phyloP scores from a whole-genome alignment of 495 filamentous ascomycete species.

The Geopyxis carbonaria region DNA sequence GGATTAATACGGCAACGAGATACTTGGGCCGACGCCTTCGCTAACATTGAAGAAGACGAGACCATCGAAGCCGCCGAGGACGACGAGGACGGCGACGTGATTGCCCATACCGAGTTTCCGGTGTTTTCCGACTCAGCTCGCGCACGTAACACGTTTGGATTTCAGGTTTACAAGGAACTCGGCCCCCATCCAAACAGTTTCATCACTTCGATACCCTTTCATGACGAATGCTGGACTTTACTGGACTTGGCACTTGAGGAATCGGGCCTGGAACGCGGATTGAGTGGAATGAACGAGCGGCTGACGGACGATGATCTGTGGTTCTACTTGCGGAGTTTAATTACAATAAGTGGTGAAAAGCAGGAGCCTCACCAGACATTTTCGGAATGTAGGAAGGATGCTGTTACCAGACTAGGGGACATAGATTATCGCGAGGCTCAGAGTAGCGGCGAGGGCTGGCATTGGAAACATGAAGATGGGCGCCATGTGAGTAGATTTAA shows the following conservation, averaged over 20 bases:
- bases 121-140: slow-evolving; percentile 19
- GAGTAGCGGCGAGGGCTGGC: slow-evolving; percentile 23
- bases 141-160: slow-evolving; percentile 15
- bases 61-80: no score
- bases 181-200: slow-evolving; percentile 16
- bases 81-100: background rate
- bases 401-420: slow-evolving; percentile 22
- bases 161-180: slow-evolving; percentile 26
- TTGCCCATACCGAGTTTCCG: slow-evolving; percentile 12
- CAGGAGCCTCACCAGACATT: slow-evolving; percentile 8
- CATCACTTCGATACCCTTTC: slow-evolving; percentile 26
- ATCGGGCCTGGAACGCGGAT: slow-evolving; percentile 18
- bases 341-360: slow-evolving; percentile 14
- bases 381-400: slow-evolving; percentile 10
- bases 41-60: slow-evolving; percentile 23
- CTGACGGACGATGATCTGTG: slow-evolving; percentile 19
- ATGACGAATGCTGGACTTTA: slow-evolving; percentile 27
- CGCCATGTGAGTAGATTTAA: slow-evolving; percentile 22
- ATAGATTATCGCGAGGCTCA: slow-evolving; percentile 27
- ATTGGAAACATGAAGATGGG: slow-evolving; percentile 26
- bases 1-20: slow-evolving; percentile 23
- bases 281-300: slow-evolving; percentile 14
- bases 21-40: slow-evolving; percentile 26
- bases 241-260: slow-evolving; percentile 25
- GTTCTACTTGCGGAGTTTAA: slow-evolving; percentile 23